phyloP scores from a whole-genome alignment of 306 rosid genomes.

The Cicer cuneatum region DNA sequence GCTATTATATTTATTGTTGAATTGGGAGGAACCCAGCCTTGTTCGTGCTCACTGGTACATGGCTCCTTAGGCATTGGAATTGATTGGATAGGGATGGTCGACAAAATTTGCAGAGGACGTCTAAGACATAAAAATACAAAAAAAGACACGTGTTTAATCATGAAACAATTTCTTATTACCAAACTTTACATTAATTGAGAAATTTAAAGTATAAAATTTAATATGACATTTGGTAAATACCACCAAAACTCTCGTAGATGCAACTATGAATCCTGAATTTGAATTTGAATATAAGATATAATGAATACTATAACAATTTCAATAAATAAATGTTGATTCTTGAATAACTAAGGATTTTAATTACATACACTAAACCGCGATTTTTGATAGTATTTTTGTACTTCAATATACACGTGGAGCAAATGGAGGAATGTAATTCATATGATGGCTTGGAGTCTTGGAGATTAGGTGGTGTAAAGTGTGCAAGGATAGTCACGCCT shows the following conservation, averaged over 20 bases:
- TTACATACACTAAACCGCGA: no score
- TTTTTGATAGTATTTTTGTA: background rate
- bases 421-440: background rate
- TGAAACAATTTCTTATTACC: background rate
- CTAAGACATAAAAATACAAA: background rate
- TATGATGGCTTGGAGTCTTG: background rate
- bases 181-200: background rate
- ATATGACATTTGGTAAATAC: background rate
- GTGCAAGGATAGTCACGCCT: background rate
- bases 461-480: background rate
- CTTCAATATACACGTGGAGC: background rate
- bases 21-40: background rate
- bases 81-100: background rate
- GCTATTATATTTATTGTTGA: background rate
- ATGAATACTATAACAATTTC: no score
- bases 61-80: background rate
- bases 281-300: no score
- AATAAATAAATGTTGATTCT: no score
- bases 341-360: no score
- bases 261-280: no score
- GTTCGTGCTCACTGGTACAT: background rate
- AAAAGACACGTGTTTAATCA: background rate
- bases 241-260: no score
- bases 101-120: slow-evolving; percentile 2
- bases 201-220: background rate